Evolutionary conservation across 2,329 filamentous ascomycete species (phyloP), one percentile per base, ranked within the genome.

Genomic region (Ascochyta koolunga): DNA sequence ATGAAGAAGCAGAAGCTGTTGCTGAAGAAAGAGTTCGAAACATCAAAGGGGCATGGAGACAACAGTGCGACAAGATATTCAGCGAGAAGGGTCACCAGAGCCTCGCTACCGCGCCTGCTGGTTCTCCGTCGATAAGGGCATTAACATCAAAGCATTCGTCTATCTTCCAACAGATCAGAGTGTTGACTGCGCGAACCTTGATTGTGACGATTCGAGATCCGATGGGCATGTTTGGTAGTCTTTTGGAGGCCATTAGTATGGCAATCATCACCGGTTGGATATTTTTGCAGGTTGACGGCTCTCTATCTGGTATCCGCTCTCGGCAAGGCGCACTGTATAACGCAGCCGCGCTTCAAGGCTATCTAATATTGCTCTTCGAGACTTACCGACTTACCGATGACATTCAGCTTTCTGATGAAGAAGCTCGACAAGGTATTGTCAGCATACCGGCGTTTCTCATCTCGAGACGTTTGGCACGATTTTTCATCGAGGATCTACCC

Each of bases 131-230:
- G 60, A 15, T 5, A 4, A 65, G 47, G 51, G 61, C 27, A 19
- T 46, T 51, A 56, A 58, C 32, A 22, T 64, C 72, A 25, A 78
- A 76, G 22, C 81, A 82, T 44, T 85, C 86, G 0, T 79, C 82
- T 0, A 85, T 90, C 55, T 58, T 79, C 18, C 84, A 86, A 37
- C 89, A 92, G 64, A 75, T 88, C 5, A 74, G 73, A 2, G 87
- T 92, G 2, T 74, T 92, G 18, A 91, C 89, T 0, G 79, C 83
- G 24, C 82, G 89, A 11, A 90, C 88, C 0, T 82, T 90, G 65
- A 86, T 86, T 44, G 86, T 88, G 2, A 92, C 89, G 0, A 84
- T 88, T 50, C 82, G 89, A n/a, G 89, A 93, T 64, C 89, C 89
- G 0, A 84, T 92, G 76, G 89, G 89, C 3, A 87, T 92, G 79